Evolutionary conservation across 306 rosid genomes (phyloP).

Genomic region (Quercus gilva): DNA sequence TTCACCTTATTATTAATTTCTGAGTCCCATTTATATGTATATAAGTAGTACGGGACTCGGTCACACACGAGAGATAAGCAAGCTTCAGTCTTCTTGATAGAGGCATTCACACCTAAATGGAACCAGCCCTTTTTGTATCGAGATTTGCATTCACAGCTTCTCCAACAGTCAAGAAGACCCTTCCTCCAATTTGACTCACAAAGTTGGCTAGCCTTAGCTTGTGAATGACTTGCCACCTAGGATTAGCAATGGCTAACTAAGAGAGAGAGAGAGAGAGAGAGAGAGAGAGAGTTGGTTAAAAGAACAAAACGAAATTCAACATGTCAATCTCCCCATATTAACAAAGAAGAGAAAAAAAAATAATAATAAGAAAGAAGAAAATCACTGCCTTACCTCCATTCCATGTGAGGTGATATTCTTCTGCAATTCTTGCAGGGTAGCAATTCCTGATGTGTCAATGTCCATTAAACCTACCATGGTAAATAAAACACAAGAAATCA

Average conservation of each 20-base stretch:
- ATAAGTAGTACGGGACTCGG: constrained; percentile 1
- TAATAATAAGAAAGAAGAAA: background rate
- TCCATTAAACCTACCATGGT: constrained; percentile 53
- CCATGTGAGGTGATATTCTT: constrained; percentile 45
- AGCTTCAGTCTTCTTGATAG: background rate
- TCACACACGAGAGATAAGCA: background rate
- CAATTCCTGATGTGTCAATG: constrained; percentile 78
- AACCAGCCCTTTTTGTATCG: background rate
- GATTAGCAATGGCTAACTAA: constrained; percentile 70
- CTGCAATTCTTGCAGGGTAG: constrained; percentile 59
- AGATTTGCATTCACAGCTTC: constrained; percentile 62
- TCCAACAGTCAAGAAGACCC: constrained; percentile 67
- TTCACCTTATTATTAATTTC: background rate
- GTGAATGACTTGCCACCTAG: constrained; percentile 87
- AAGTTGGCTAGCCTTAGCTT: constrained; percentile 68
- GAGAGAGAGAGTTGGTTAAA: background rate
- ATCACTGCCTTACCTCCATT: constrained; percentile 40
- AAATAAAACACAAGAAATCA: background rate
- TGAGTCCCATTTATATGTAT: constrained; percentile 1
- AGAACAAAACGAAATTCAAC: background rate
- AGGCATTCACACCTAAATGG: background rate
- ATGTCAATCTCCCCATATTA: no score
- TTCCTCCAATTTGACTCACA: constrained; percentile 50
- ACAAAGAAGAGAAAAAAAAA: no score
- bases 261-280: background rate